Base-by-base conservation (phyloP, 1,284 basidiomycete species). In the Boletus smithii region DNA sequence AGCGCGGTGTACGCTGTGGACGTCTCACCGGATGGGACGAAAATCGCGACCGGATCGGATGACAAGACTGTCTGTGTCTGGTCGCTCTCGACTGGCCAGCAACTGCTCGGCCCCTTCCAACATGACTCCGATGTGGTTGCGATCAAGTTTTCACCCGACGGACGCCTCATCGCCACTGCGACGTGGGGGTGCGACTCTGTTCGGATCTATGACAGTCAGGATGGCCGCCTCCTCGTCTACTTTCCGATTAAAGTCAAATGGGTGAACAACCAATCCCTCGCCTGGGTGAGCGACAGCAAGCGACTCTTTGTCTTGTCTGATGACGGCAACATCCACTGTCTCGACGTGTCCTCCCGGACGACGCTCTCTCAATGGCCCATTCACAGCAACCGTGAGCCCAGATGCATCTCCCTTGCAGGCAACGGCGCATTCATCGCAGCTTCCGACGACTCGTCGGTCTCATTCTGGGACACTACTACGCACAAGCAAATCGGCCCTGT, bases 91-190 rank as follows among this genome's bases (percentile, higher is more conserved):
- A 13, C 27, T 9, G 43, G 43, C 14, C 1, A 26, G 23, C 35
- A 20, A 22, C 13, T 45, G 8, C 17, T 39, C 8, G 16, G 24
- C 3, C 30, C 35, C 10, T 17, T 27, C 2, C 7, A 18, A 8
- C 30, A 31, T 16, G 9, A 11, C 3, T 3, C n/a, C 4, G 14
- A 4, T 3, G 22, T 32, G 1, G 10, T 3, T 7, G 23, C 29
- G 3, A 36, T 45, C 44, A 45, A 38, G 17, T 45, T 38, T 32
- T 45, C 36, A 17, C 44, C 44, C 3, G 22, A 44, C 16, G 43
- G 43, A 17, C 29, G 22, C 4, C 5, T 44, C 43, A 2, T 37
- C 3, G 43, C 43, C 4, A 27, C 34, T 4, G 34, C 42, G 2
- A 14, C 20, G 13, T n/a, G 3, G 8, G n/a, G n/a, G n/a, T 32